Conservation (phyloP, 1,284 basidiomycete genomes). For the Mycena sp. region DNA sequence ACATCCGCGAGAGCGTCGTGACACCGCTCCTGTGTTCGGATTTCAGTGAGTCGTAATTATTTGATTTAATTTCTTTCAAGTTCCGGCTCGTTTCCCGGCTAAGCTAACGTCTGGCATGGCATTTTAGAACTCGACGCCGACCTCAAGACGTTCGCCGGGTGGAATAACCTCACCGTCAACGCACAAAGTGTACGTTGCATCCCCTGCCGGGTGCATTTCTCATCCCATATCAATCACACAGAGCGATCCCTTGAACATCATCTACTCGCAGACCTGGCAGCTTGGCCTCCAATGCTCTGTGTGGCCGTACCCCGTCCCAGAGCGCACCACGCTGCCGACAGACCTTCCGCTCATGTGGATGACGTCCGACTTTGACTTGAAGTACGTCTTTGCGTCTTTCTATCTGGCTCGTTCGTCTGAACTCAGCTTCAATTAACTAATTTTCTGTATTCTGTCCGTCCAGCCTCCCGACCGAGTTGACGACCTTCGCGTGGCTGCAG, state of each 20-base stretch:
- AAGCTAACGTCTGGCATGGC: not conserved
- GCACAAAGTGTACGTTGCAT: slow-evolving; percentile 3
- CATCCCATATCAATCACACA: not conserved
- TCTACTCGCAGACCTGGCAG: slow-evolving; percentile 25
- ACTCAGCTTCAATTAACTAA: not conserved
- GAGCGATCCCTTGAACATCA: slow-evolving; percentile 15
- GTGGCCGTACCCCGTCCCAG: slow-evolving; percentile 18
- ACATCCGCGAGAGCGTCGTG: not conserved
- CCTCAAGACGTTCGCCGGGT: slow-evolving; percentile 5
- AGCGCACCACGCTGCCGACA: slow-evolving; percentile 1
- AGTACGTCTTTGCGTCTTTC: slow-evolving; percentile 11
- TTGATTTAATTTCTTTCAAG: not conserved
- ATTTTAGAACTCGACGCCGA: not conserved
- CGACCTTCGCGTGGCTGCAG: slow-evolving; percentile 21
- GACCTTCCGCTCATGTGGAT: slow-evolving; percentile 23
- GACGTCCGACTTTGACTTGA: slow-evolving; percentile 27
- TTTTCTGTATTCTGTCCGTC: not conserved
- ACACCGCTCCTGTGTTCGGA: slow-evolving; percentile 16
- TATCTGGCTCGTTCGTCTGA: not conserved
- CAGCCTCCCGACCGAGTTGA: slow-evolving; percentile 22
- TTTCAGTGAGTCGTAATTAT: slow-evolving; percentile 8
- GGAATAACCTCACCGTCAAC: slow-evolving; percentile 13
- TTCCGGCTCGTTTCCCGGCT: no score
- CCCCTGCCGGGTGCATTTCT: not conserved
- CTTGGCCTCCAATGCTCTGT: slow-evolving; percentile 15